These are phyloP conservation scores for Aspergillus haitiensis DNA, from an alignment of 495 filamentous ascomycete species.

Conservation along the genomic window DNA sequence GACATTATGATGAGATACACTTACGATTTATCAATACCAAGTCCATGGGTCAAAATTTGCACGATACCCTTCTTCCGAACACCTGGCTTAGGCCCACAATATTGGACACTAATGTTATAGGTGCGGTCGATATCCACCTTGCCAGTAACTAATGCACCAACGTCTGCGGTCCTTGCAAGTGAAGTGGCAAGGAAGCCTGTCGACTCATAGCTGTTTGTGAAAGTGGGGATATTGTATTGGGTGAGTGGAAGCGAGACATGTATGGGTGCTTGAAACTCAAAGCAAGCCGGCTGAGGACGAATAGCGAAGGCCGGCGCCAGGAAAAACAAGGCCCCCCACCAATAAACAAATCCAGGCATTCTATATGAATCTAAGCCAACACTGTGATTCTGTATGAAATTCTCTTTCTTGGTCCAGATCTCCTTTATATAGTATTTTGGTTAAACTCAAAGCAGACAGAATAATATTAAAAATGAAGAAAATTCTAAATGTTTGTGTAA, in stretches of 20 bases:
- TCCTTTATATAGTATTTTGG: no score
- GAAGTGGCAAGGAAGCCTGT: neutral
- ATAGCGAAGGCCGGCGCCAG: no score
- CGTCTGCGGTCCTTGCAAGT: neutral
- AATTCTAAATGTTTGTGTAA: no score
- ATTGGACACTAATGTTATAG: neutral
- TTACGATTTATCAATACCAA: conserved; percentile 7
- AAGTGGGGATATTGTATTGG: neutral
- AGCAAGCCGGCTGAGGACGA: neutral
- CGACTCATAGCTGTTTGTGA: neutral
- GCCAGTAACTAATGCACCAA: neutral
- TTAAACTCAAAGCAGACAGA: no score
- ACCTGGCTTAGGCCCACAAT: neutral
- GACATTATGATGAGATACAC: neutral
- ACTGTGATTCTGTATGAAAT: no score
- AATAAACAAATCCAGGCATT: no score
- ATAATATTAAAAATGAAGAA: no score
- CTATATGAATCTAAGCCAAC: no score
- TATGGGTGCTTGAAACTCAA: neutral
- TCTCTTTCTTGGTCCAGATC: no score
- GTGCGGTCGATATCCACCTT: neutral
- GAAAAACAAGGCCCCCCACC: no score
- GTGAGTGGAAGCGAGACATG: neutral
- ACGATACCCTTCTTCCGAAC: conserved; percentile 1
- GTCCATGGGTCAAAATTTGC: conserved; percentile 12